Evolutionary conservation across 2,329 filamentous ascomycete genomes (phyloP).

Genomic region (Ascomycota sp.): DNA sequence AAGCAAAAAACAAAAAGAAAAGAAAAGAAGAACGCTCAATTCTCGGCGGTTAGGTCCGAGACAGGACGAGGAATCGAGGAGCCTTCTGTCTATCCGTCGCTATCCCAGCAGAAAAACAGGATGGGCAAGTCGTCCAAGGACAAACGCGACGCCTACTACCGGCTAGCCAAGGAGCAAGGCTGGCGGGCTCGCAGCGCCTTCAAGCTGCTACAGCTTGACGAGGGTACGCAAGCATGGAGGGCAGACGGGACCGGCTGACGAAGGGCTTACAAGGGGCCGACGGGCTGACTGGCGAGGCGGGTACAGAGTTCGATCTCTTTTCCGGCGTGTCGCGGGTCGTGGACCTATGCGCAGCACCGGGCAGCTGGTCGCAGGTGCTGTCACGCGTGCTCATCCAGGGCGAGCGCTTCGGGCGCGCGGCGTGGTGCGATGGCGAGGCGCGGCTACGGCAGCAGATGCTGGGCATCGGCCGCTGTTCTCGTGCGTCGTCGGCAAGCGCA

Average conservation of each 20-base stretch:
- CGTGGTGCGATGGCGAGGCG: slow-evolving; percentile 72
- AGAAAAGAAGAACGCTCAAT: too few relatives aligned
- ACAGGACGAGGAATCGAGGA: too few relatives aligned
- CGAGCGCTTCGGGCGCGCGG: slow-evolving; percentile 67
- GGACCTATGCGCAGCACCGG: slow-evolving; percentile 85
- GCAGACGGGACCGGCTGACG: too few relatives aligned
- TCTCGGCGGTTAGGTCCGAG: too few relatives aligned
- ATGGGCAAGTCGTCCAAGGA: slow-evolving; percentile 97
- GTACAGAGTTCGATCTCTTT: slow-evolving; percentile 78
- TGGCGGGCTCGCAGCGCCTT: slow-evolving; percentile 94
- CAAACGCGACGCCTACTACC: slow-evolving; percentile 94
- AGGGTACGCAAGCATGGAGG: slow-evolving; percentile 22
- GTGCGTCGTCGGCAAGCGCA: slow-evolving; percentile 2
- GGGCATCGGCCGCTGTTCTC: slow-evolving; percentile 13
- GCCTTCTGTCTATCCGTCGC: neutral
- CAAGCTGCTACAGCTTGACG: slow-evolving; percentile 89
- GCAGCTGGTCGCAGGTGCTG: slow-evolving; percentile 93
- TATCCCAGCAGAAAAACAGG: neutral
- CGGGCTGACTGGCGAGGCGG: too few relatives aligned
- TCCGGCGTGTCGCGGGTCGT: slow-evolving; percentile 79
- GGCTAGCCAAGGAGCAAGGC: slow-evolving; percentile 94
- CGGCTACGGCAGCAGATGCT: slow-evolving; percentile 41
- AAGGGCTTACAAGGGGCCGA: too few relatives aligned
- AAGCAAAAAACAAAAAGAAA: too few relatives aligned
- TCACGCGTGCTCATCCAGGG: slow-evolving; percentile 86